Evolutionary conservation across 2,329 filamentous ascomycete genomes (phyloP), one percentile per base, ranked within the genome.

Genomic region (Penicillium sclerotiorum): DNA sequence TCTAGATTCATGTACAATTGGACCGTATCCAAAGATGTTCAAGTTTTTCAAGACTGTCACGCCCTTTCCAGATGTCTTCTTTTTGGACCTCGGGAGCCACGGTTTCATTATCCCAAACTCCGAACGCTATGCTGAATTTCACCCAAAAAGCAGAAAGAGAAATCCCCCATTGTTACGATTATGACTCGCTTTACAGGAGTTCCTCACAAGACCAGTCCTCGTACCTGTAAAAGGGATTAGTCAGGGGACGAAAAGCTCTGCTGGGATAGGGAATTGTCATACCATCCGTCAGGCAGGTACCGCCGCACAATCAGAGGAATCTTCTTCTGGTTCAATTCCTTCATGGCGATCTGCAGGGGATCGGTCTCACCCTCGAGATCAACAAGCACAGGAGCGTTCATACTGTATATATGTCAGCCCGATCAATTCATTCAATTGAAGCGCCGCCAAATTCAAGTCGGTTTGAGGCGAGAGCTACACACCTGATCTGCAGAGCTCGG

Each of bases 181-280:
- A 25, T 45, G 28, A 42, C 28, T 22, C 13, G 28, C 13, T 13
- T 68, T 73, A 81, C 48, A 96, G 81, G 58, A 97, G 80, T 75
- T 99, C 94, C 76, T 97, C 94, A 75, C 92, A 96, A 28, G 92
- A 95, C 94, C 94, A 99, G 73, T 99, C 94, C 81, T 99, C 94
- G 74, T 97, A 99, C 77, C 89, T 93, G 45, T n/a, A n/a, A 18
- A 15, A 43, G 22, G 49, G 23, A 47, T 30, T 32, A 38, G 49
- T 51, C 46, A 51, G 39, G 49, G 28, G 18, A 45, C 28, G 2
- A 15, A 5, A 1, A 30, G 33, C n/a, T n/a, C n/a, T n/a, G 8
- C 17, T 23, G 6, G 13, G 8, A 21, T 18, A 15, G n/a, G n/a
- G 2, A 9, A 17, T 33, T 15, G 28, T 83, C 89, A 80, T 80